Conservation (phyloP, 192 early-diverging fungal species). For the Coemansia sp. region DNA sequence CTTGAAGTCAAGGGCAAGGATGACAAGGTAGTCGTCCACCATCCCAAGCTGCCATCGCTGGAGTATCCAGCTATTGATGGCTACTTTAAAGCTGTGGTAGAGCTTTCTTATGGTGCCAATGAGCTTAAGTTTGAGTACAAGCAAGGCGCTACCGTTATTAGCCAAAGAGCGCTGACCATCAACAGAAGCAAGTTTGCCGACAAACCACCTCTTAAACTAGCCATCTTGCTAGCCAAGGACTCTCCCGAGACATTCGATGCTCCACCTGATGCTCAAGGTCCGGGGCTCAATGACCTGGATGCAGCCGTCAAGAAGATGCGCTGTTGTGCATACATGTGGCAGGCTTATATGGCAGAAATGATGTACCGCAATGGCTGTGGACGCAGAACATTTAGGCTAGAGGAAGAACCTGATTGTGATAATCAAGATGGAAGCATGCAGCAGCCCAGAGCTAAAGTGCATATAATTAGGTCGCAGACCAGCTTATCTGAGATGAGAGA, state of each 20-base stretch:
- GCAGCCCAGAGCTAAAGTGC: conserved; percentile 56
- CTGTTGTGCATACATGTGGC: conserved; percentile 66
- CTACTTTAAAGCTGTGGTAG: conserved; percentile 59
- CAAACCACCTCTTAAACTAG: conserved; percentile 57
- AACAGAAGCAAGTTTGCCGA: conserved; percentile 50
- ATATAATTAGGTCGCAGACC: conserved; percentile 48
- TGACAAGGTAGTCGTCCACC: conserved; percentile 29
- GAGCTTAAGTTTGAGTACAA: conserved; percentile 50
- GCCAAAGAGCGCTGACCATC: conserved; percentile 34
- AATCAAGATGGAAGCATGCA: conserved; percentile 33
- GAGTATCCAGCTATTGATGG: conserved; percentile 56
- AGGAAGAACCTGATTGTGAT: conserved; percentile 55
- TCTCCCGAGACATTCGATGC: conserved; percentile 59
- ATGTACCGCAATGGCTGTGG: conserved; percentile 67
- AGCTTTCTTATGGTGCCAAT: conserved; percentile 56
- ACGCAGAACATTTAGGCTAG: conserved; percentile 61
- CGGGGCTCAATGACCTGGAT: conserved; percentile 47
- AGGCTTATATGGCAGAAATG: conserved; percentile 69
- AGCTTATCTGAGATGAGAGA: conserved; percentile 57
- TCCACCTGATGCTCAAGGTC: conserved; percentile 51
- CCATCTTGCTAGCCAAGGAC: conserved; percentile 58
- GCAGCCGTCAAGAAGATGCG: conserved; percentile 57
- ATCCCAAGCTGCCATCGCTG: conserved; percentile 52
- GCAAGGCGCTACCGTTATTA: conserved; percentile 4
- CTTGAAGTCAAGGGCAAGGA: conserved; percentile 19